Percentiles rank a stretch among this genome's conserved stretches.
phyloP scores from a whole-genome alignment of 2,329 filamentous ascomycete species.

The Huntiella decipiens region DNA sequence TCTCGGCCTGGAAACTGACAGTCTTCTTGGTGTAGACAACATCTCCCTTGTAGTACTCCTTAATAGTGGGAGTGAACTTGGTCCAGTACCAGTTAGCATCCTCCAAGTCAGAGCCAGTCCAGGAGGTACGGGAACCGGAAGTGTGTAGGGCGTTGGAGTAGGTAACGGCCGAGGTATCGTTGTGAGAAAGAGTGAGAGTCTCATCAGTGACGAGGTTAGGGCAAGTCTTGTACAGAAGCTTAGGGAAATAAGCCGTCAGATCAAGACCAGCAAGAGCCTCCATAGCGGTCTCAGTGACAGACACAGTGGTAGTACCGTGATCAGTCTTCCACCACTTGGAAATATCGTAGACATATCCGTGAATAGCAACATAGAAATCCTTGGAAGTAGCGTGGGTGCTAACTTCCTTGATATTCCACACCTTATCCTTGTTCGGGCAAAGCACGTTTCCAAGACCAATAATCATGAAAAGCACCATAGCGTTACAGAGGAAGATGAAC shows the following conservation, averaged over 20 bases:
- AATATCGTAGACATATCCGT: constrained; percentile 81
- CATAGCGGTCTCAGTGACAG: constrained; percentile 49
- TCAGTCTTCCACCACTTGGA: constrained; percentile 69
- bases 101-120: constrained; percentile 38
- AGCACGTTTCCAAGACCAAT: constrained; percentile 66
- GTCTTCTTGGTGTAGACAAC: constrained; percentile 48
- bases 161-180: constrained; percentile 35
- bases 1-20: constrained; percentile 45
- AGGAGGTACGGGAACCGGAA: constrained; percentile 42
- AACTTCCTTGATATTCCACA: constrained; percentile 58
- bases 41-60: constrained; percentile 71
- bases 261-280: constrained; percentile 56
- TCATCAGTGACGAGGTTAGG: constrained; percentile 46
- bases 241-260: constrained; percentile 68
- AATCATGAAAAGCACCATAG: constrained; percentile 74
- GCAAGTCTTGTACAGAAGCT: constrained; percentile 59
- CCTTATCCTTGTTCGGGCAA: constrained; percentile 84
- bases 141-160: constrained; percentile 42
- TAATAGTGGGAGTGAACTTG: constrained; percentile 58
- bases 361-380: constrained; percentile 75
- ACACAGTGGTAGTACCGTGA: constrained; percentile 55
- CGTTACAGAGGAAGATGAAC: constrained; percentile 69
- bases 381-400: constrained; percentile 46
- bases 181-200: constrained; percentile 38
- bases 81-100: constrained; percentile 58